Evolutionary conservation across 345 rosid genomes (phyloP), one percentile per base, ranked within the genome.

Genomic region (Abelmoschus esculentus): DNA sequence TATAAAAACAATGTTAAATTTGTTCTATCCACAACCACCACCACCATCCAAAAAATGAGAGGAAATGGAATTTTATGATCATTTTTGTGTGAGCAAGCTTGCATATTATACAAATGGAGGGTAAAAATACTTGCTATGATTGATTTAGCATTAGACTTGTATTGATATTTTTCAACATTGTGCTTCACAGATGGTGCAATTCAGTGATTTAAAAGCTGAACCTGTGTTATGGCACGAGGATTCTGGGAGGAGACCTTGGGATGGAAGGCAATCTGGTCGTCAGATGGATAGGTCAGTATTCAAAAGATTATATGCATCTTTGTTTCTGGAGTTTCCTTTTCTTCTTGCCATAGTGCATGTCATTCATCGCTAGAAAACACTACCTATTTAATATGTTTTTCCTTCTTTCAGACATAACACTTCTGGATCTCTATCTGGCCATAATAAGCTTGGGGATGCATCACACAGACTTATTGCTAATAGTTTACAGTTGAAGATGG

Each of bases 191-290:
- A 81, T 72, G 42, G 87, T 95, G 72, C 73, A 80, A 38, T 54
- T 61, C 5, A 82, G 80, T 64, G 96, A 91, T 85, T 36, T 90
- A 76, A 87, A 89, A 79, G 82, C 85, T 66, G 85, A 52, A 42
- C 83, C 88, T 74, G 75, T 65, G 68, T 72, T 95, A 71, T 95
- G 99, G 99, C 99, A 91, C 75, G 97, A 91, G 77, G 96, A 90
- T 69, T 71, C 78, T 73, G 72, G 84, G 71, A 80, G 84, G 80
- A 83, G 80, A 80, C 88, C 86, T 59, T 77, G 86, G 86, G 86
- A 75, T 77, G 75, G 82, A 42, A 81, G 90, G 85, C 10, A 52
- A 46, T 10, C 59, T 54, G 29, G 3, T 29, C 17, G 29, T 58
- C 62, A 28, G 7, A 58, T 58, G 40, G 62, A 58, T 28, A 29